Conservation (phyloP, 2,329 filamentous ascomycete species). For the Bipolaris cookei region DNA sequence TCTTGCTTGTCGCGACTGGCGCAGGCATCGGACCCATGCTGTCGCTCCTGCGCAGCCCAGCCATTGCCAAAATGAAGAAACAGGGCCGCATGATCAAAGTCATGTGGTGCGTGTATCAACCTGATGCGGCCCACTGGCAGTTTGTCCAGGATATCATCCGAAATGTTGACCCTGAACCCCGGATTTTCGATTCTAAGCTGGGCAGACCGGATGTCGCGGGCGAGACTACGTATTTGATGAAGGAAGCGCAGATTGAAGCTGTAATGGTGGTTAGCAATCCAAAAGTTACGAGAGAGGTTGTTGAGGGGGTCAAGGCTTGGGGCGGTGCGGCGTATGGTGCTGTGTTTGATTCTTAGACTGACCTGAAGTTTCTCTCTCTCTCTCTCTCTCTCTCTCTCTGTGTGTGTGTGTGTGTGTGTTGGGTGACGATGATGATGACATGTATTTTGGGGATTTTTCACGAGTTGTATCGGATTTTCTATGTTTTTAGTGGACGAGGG, state of each 20-base stretch:
- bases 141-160: conserved; percentile 23
- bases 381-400: background rate
- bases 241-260: conserved; percentile 15
- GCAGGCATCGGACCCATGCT: conserved; percentile 34
- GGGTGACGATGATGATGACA: background rate
- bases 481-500: too few relatives aligned
- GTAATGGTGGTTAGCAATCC: conserved; percentile 33
- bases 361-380: background rate
- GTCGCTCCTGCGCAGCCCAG: conserved; percentile 21
- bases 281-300: conserved; percentile 23
- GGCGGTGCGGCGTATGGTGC: conserved; percentile 30
- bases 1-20: conserved; percentile 32
- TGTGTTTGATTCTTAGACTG: conserved; percentile 30
- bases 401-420: background rate
- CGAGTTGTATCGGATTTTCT: background rate
- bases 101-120: conserved; percentile 27
- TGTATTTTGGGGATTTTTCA: too few relatives aligned
- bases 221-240: conserved; percentile 16
- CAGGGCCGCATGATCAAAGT: conserved; percentile 15
- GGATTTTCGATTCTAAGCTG: conserved; percentile 21
- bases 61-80: conserved; percentile 12
- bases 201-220: conserved; percentile 22
- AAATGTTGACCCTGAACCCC: conserved; percentile 17
- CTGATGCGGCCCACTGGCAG: conserved; percentile 20
- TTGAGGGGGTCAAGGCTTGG: conserved; percentile 15